Evolutionary conservation across 495 filamentous ascomycete species (phyloP).

Genomic region (Penicillium samsonianum): DNA sequence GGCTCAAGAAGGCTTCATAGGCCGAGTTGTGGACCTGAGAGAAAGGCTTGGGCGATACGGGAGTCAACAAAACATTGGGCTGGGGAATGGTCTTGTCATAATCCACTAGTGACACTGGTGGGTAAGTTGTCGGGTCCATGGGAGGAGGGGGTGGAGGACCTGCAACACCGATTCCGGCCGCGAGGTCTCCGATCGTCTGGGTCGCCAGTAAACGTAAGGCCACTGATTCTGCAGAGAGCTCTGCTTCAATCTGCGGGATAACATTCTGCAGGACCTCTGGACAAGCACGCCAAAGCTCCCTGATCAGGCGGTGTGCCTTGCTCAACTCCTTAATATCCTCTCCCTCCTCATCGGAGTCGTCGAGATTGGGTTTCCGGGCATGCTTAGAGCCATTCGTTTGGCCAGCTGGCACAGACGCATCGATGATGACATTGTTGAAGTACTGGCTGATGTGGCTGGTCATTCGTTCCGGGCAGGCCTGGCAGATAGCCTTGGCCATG

Average conservation of each 20-base stretch:
- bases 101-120: slow-evolving; percentile 66
- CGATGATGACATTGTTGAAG: slow-evolving; percentile 94
- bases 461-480: slow-evolving; percentile 89
- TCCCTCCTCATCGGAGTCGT: slow-evolving; percentile 77
- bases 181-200: slow-evolving; percentile 91
- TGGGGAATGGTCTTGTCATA: slow-evolving; percentile 51
- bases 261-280: slow-evolving; percentile 89
- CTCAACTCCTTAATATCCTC: slow-evolving; percentile 82
- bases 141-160: slow-evolving; percentile 71
- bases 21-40: slow-evolving; percentile 72
- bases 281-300: slow-evolving; percentile 92
- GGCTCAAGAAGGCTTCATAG: slow-evolving; percentile 78
- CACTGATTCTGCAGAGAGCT: slow-evolving; percentile 85
- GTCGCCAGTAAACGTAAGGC: slow-evolving; percentile 83
- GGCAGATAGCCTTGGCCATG: slow-evolving; percentile 94
- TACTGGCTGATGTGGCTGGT: slow-evolving; percentile 90
- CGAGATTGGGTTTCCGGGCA: slow-evolving; percentile 53
- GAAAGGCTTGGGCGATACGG: slow-evolving; percentile 81
- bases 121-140: slow-evolving; percentile 79
- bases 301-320: slow-evolving; percentile 85
- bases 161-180: slow-evolving; percentile 85
- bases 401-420: slow-evolving; percentile 62
- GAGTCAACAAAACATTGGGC: slow-evolving; percentile 71
- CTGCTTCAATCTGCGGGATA: slow-evolving; percentile 89
- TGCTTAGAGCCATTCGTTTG: slow-evolving; percentile 47